Evolutionary conservation across 176 grass and related monocot genomes (phyloP), one percentile per base, ranked within the genome.

Genomic region (Bothriochloa decipiens): DNA sequence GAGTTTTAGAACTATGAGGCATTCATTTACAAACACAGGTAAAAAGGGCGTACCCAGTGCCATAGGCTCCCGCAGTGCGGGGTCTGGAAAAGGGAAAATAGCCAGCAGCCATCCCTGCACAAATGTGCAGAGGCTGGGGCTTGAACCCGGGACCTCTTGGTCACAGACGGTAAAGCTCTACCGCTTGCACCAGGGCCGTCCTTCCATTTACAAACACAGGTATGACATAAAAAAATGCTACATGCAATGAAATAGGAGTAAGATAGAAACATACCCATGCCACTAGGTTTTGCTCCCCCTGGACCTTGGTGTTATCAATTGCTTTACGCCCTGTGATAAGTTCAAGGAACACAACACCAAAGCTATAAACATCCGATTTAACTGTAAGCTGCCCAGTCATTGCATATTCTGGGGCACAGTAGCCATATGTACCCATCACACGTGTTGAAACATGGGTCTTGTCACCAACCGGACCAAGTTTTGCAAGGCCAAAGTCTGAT

Each of bases 361-460:
- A 97, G 39, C 94, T 97, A 82, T 97, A 97, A 29, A 97, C 94
- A 86, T 97, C 94, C 3, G 91, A 91, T 85, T 97, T 97, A 27
- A 94, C 87, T 12, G 94, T 97, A 61, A 97, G 87, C 80, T 97
- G 91, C 43, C 94, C 94, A 18, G 94, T 97, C 94, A 97, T 94
- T 47, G 94, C 94, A 91, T 97, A 97, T 75, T 97, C 94, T 73
- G 94, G 94, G 13, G 94, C 94, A 86, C 94, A 97, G 83, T 97
- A 97, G 6, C 94, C 94, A 61, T 94, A 94, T 20, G 94, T 97
- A 61, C 94, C 94, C 94, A 97, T 97, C 22, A 97, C 91, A 28
- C 94, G 91, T 64, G 94, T 97, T 66, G 94, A 97, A 67, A 97
- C 94, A 72, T 97, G 94, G 32, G 94, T 97, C 74, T 97, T 94